A percentile compares a stretch with the other conserved stretches of the same genome.
phyloP scores from a whole-genome alignment of 2,329 filamentous ascomycete genomes.

The Eutypa lata region DNA sequence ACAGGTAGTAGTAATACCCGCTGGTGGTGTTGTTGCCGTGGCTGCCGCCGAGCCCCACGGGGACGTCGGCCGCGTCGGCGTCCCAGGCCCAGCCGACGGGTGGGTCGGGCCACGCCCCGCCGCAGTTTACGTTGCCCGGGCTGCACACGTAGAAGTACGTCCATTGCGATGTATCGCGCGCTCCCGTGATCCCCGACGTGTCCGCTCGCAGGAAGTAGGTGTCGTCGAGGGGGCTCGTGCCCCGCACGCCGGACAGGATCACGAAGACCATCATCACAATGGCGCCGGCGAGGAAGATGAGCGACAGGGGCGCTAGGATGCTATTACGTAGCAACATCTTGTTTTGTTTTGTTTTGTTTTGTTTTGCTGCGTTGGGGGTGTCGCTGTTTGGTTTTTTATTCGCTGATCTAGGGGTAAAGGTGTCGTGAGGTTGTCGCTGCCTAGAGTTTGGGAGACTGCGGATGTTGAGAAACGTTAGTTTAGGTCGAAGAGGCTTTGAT shows the following conservation, averaged over 20 bases:
- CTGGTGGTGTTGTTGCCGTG: conserved; percentile 55
- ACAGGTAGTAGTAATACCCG: conserved; percentile 72
- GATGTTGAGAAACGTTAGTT: no score
- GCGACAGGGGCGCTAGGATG: conserved; percentile 21
- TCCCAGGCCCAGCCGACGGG: conserved; percentile 71
- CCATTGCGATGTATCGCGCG: conserved; percentile 72
- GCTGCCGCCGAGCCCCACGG: conserved; percentile 45
- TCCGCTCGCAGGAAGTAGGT: conserved; percentile 85
- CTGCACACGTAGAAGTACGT: conserved; percentile 86
- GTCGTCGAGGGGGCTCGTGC: conserved; percentile 57
- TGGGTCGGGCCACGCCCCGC: conserved; percentile 57
- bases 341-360: no score
- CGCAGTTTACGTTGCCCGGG: conserved; percentile 62
- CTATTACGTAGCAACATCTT: not conserved
- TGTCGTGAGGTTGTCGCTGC: no score
- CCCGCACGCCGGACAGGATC: conserved; percentile 53
- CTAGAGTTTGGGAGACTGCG: no score
- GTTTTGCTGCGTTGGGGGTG: no score
- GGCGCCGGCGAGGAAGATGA: conserved; percentile 47
- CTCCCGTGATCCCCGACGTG: conserved; percentile 68
- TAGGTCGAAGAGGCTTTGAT: no score
- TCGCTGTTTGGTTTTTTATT: no score
- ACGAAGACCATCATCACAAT: conserved; percentile 57
- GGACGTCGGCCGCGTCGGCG: conserved; percentile 40
- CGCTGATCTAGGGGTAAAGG: no score